These are phyloP conservation scores for Cladophialophora immunda DNA, from an alignment of 2,329 filamentous ascomycete species.

Conservation along the genomic window DNA sequence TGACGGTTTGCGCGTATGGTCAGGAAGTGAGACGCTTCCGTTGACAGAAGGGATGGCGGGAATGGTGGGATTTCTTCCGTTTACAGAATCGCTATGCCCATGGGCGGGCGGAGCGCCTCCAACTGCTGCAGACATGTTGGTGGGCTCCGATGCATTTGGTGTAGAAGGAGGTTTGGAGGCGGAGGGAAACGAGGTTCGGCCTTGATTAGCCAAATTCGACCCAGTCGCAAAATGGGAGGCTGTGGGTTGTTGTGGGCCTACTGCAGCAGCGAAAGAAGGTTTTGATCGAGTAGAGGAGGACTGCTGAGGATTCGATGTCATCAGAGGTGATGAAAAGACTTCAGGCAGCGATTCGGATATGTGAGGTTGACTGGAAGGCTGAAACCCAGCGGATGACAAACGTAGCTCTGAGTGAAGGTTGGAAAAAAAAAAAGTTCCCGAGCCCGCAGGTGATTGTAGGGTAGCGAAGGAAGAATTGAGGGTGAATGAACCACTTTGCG, in stretches of 20 bases:
- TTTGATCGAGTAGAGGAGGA: slow-evolving; percentile 31
- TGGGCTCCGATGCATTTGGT: slow-evolving; percentile 43
- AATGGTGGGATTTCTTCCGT: slow-evolving; percentile 58
- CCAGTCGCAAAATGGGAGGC: slow-evolving; percentile 33
- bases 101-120: slow-evolving; percentile 40
- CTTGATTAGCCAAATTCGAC: slow-evolving; percentile 39
- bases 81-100: slow-evolving; percentile 40
- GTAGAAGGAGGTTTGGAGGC: slow-evolving; percentile 32
- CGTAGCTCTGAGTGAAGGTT: slow-evolving; percentile 34
- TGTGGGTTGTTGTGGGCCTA: slow-evolving; percentile 20
- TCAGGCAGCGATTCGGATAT: slow-evolving; percentile 22
- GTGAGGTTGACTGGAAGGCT: slow-evolving; percentile 34
- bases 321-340: slow-evolving; percentile 34
- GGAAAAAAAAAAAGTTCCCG: slow-evolving; percentile 12
- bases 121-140: slow-evolving; percentile 43
- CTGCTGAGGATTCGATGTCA: slow-evolving; percentile 36
- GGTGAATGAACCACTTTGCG: slow-evolving; percentile 33
- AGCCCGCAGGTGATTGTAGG: slow-evolving; percentile 5
- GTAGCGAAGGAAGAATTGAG: slow-evolving; percentile 13
- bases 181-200: slow-evolving; percentile 35
- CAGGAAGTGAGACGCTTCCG: slow-evolving; percentile 65
- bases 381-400: slow-evolving; percentile 36
- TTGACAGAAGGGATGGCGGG: slow-evolving; percentile 72
- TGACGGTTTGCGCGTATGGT: slow-evolving; percentile 86
- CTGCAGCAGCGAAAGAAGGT: slow-evolving; percentile 22